Base-by-base conservation (phyloP, 371 early-diverging fungal species). In the Mucor racemosus region DNA sequence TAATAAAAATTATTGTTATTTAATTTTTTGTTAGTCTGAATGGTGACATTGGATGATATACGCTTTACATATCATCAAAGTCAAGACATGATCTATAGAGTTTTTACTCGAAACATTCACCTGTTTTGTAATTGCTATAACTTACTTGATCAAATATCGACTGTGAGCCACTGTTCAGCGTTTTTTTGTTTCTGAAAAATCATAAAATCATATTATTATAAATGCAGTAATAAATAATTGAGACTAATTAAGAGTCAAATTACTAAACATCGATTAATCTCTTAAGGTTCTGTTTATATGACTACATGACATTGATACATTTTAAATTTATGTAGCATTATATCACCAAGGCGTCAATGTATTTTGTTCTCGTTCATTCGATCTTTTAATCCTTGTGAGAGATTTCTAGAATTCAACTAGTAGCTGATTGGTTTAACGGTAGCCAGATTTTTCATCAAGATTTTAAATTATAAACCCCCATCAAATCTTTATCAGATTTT, bases 401-500 rank as follows among this genome's bases (percentile, higher is more conserved):
- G 44, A n/a, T n/a, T 44, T 44, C 44, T n/a, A 6, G 17, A 44
- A 5, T 7, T 0, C 8, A 21, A 7, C 50, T 50, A 26, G 21
- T 9, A 19, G n/a, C 11, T 50, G 50, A 26, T 50, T 50, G 50
- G 50, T 26, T 19, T 38, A 38, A 26, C 3, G 26, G 26, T 26
- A 26, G 26, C 3, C 26, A 26, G 44, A 44, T 17, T 44, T 17
- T 44, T 44, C 17, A 44, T 44, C 44, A 17, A 44, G 44, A 44
- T 44, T 44, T n/a, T 17, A 44, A 44, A 44, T 7, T 14, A 44
- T 44, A 17, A 44, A n/a, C 44, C 15, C 50, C 50, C 50, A 42
- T 60, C 14, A 42, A 36, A 40, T 58, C 26, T 48, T 61, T 61
- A 61, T 61, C 62, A 61, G 62, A 61, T 61, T 50, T 21, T 64